Evolutionary conservation across 768 basidiomycete species (phyloP), one percentile per base, ranked within the genome.

Genomic region (Lactarius trivialis): DNA sequence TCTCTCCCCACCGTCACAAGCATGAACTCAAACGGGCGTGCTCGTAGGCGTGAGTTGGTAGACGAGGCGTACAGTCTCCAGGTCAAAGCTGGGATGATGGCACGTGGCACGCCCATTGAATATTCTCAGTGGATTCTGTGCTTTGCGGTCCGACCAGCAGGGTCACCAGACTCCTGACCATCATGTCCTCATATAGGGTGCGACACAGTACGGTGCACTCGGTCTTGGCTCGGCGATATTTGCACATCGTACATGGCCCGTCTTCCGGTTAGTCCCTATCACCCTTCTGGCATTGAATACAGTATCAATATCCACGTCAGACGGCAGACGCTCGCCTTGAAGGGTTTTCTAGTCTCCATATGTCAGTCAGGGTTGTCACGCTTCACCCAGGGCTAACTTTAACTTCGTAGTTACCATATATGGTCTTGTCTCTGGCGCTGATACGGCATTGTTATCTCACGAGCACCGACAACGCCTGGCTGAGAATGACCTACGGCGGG

Each of bases 301-400:
- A 32, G 26, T 1, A 39, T 33, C 21, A 36, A 26, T 34, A 28
- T 61, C 32, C 36, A 59, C 60, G 17, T 53, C 65, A 92, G 91
- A 65, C 84, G 86, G 24, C 91, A 92, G 72, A 88, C 89, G 0
- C 77, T 91, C 21, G 82, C 88, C 3, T 84, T 92, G 78, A 94
- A 94, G 72, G 83, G 80, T 1, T 93, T 91, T 71, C 74, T 93
- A 5, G 81, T 91, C 7, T 84, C 85, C 33, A 80, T 82, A 60
- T 84, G 91, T 91, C 69, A 67, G 83, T 78, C 26, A 14, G 6
- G 4, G 21, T 48, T 24, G 11, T 48, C 45, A 48, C 45, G 6
- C 45, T 7, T 51, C 43, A 30, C 50, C 36, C 4, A 14, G n/a
- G 7, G 43, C 33, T 67, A 41, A 60, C 61, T 4, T 48, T 53